phyloP scores from a whole-genome alignment of 2,329 filamentous ascomycete genomes.

The Fusarium praegraminearum region DNA sequence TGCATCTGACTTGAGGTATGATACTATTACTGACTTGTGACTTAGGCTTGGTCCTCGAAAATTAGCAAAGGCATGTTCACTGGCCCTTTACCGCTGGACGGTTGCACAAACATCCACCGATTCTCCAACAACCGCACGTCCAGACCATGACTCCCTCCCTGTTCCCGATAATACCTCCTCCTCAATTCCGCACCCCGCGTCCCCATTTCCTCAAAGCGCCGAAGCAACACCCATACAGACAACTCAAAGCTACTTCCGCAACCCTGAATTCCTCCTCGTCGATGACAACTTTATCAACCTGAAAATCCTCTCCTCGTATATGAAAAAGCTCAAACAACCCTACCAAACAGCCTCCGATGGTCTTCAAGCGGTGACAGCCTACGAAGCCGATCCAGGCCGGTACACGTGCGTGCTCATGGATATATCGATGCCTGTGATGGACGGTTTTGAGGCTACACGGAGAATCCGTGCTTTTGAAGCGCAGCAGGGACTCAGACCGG shows the following conservation, averaged over 20 bases:
- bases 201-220: constrained; percentile 19
- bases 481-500: constrained; percentile 55
- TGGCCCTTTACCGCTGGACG: constrained; percentile 48
- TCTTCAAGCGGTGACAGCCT: constrained; percentile 51
- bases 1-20: background rate
- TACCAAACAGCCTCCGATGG: constrained; percentile 53
- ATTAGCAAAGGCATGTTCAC: constrained; percentile 50
- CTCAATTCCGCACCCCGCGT: background rate
- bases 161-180: background rate
- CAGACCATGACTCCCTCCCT: background rate
- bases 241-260: constrained; percentile 1
- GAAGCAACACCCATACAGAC: constrained; percentile 21
- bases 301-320: constrained; percentile 51
- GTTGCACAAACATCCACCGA: constrained; percentile 15
- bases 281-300: constrained; percentile 59
- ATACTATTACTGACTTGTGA: background rate
- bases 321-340: constrained; percentile 51
- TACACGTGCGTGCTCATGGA: constrained; percentile 58
- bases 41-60: constrained; percentile 54
- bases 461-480: constrained; percentile 64
- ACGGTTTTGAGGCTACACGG: constrained; percentile 63
- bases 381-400: constrained; percentile 34
- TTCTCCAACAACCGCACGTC: background rate
- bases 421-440: constrained; percentile 69
- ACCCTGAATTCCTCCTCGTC: constrained; percentile 51